Conservation (phyloP, 306 rosid genomes). For the Acacia acuminata region DNA sequence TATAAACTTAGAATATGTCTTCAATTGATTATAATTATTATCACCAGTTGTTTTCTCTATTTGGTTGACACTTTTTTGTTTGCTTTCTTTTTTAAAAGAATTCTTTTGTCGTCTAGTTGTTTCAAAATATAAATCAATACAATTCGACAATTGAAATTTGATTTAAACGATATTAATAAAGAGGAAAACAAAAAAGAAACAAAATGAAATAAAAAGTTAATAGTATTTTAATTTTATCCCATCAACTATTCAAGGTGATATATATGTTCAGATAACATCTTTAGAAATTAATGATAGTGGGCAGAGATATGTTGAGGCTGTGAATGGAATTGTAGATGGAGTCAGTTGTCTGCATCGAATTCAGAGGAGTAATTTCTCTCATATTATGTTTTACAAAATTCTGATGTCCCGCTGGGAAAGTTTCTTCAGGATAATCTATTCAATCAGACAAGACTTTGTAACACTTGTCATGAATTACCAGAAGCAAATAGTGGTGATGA, state of each 20-base stretch:
- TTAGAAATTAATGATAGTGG: slow-evolving; percentile 58
- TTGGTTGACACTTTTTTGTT: not conserved
- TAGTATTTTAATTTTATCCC: too few relatives aligned
- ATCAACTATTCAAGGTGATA: not conserved
- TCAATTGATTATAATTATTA: not conserved
- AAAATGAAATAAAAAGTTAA: not conserved
- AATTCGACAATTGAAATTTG: not conserved
- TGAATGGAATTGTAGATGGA: slow-evolving; percentile 64
- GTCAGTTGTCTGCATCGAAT: slow-evolving; percentile 29
- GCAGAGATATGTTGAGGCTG: slow-evolving; percentile 79
- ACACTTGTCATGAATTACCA: too few relatives aligned
- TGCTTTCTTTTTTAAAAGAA: not conserved
- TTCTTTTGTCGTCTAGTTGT: not conserved
- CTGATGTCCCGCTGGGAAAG: too few relatives aligned
- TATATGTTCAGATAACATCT: not conserved
- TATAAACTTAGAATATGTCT: not conserved
- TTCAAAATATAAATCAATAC: not conserved
- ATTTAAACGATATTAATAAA: not conserved
- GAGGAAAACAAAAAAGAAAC: too few relatives aligned
- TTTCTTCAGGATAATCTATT: too few relatives aligned
- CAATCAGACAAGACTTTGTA: too few relatives aligned
- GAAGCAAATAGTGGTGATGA: too few relatives aligned
- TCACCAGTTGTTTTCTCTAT: not conserved
- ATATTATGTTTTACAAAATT: too few relatives aligned
- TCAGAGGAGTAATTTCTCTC: too few relatives aligned